These are phyloP conservation scores for Penicilliopsis zonata DNA, from an alignment of 495 filamentous ascomycete species.

Conservation along the genomic window DNA sequence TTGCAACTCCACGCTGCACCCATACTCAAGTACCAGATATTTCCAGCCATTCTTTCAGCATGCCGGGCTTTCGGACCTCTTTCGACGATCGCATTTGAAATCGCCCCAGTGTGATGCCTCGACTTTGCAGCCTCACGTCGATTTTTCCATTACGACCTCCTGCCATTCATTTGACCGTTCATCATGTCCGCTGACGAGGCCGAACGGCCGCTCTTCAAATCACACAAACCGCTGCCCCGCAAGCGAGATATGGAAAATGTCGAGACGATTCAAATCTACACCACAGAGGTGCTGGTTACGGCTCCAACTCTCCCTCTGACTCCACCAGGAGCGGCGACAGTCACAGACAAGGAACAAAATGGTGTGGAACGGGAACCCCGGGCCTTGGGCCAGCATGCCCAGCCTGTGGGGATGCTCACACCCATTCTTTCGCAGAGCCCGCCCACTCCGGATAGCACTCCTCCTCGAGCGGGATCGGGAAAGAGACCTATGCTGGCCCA, in stretches of 20 bases:
- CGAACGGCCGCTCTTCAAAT: slow-evolving; percentile 25
- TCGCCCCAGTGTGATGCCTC: too few relatives aligned
- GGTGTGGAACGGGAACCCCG: slow-evolving; percentile 12
- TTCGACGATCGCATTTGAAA: too few relatives aligned
- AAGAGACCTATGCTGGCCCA: slow-evolving; percentile 30
- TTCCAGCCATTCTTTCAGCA: too few relatives aligned
- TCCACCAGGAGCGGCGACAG: slow-evolving; percentile 23
- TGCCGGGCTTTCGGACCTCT: too few relatives aligned
- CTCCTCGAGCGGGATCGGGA: slow-evolving; percentile 39
- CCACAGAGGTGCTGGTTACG: slow-evolving; percentile 7
- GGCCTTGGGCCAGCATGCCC: slow-evolving; percentile 13
- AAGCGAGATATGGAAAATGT: slow-evolving; percentile 14
- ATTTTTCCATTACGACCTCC: too few relatives aligned
- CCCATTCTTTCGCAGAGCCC: slow-evolving; percentile 54
- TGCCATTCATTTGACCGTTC: too few relatives aligned
- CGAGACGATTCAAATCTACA: slow-evolving; percentile 14
- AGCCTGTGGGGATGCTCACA: slow-evolving; percentile 29
- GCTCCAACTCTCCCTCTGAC: slow-evolving; percentile 27
- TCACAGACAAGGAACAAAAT: slow-evolving; percentile 11
- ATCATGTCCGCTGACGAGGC: background rate
- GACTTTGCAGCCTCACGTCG: too few relatives aligned
- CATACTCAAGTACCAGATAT: too few relatives aligned
- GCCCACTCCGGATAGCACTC: slow-evolving; percentile 63
- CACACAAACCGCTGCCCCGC: slow-evolving; percentile 35
- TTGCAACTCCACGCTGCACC: too few relatives aligned